These are phyloP conservation scores for Vitis hybrid DNA, from an alignment of 177 flowering plant species.

Conservation along the genomic window DNA sequence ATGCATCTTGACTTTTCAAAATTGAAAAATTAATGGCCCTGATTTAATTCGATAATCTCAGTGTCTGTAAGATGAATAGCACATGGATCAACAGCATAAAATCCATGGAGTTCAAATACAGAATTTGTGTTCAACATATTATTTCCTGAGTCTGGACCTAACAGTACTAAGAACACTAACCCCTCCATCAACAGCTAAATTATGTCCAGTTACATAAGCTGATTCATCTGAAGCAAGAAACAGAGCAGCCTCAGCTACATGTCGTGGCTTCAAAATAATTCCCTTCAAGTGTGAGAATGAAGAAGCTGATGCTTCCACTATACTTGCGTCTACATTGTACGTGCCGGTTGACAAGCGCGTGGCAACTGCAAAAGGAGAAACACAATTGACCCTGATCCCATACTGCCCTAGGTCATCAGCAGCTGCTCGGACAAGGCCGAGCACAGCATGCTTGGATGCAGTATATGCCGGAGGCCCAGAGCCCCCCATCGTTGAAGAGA, in stretches of 20 bases:
- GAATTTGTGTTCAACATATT: too few relatives aligned
- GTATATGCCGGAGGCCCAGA: constrained; percentile 4
- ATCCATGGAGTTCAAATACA: too few relatives aligned
- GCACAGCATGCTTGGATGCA: not conserved
- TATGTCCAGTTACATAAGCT: constrained; percentile 15
- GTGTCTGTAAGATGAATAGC: too few relatives aligned
- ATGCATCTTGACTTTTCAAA: too few relatives aligned
- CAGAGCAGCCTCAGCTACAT: constrained; percentile 15
- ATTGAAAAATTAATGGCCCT: too few relatives aligned
- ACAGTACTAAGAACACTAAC: not conserved
- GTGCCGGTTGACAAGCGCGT: not conserved
- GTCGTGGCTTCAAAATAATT: not conserved
- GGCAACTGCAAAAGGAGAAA: constrained; percentile 12
- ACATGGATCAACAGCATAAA: too few relatives aligned
- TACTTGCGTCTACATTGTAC: too few relatives aligned
- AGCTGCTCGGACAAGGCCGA: not conserved
- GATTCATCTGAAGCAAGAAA: constrained; percentile 22
- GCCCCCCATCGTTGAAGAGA: not conserved
- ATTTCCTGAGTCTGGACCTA: not conserved
- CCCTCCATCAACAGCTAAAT: constrained; percentile 17
- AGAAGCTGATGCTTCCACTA: not conserved
- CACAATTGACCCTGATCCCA: constrained; percentile 14
- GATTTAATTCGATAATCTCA: too few relatives aligned
- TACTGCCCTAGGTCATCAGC: constrained; percentile 6
- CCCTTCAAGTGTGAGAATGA: constrained; percentile 11